phyloP scores from a whole-genome alignment of 495 filamentous ascomycete species.

The Parathielavia hyrcaniae region DNA sequence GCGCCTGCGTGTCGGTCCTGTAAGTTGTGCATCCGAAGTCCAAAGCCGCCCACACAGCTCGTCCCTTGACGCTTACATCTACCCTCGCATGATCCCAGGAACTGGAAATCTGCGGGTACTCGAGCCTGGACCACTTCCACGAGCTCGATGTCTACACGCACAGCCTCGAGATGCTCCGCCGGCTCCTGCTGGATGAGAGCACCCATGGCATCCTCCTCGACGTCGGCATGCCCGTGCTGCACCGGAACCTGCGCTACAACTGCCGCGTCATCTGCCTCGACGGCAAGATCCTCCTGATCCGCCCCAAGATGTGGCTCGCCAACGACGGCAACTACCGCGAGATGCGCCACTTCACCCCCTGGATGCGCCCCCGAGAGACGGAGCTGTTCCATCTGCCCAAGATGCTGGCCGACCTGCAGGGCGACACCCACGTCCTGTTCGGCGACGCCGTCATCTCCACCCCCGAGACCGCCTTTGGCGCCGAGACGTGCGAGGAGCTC shows the following conservation, averaged over 20 bases:
- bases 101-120: constrained; percentile 53
- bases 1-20: constrained; percentile 66
- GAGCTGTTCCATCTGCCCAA: constrained; percentile 72
- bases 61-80: background rate
- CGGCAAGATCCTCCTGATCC: constrained; percentile 63
- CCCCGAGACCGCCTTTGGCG: constrained; percentile 62
- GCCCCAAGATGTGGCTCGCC: constrained; percentile 80
- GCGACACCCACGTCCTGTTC: constrained; percentile 56
- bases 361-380: constrained; percentile 42
- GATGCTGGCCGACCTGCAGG: constrained; percentile 55
- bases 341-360: constrained; percentile 55
- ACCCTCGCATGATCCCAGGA: constrained; percentile 17
- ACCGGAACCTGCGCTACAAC: constrained; percentile 68
- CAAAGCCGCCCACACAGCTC: too few species aligned
- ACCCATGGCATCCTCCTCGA: constrained; percentile 76
- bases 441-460: constrained; percentile 74
- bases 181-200: constrained; percentile 56
- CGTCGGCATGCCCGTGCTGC: constrained; percentile 62
- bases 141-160: constrained; percentile 58
- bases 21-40: constrained; percentile 11
- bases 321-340: constrained; percentile 72
- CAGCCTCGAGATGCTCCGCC: constrained; percentile 64
- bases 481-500: constrained; percentile 75
- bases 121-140: constrained; percentile 64
- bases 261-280: constrained; percentile 64